Conservation (phyloP, 164 flowering plant species). For the Tinospora cordifolia region DNA sequence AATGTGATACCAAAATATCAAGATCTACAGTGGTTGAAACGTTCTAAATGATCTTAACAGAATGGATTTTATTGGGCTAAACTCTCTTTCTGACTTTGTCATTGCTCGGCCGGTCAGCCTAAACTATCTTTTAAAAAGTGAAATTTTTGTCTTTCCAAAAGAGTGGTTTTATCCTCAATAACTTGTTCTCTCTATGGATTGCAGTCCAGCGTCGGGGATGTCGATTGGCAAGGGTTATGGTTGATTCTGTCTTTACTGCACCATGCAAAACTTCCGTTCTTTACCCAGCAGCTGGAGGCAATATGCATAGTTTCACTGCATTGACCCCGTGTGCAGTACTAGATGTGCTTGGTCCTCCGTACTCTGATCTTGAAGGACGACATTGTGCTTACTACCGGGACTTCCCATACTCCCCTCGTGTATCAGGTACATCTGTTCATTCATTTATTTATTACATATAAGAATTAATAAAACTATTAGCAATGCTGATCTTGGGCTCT, state of each 20-base stretch:
- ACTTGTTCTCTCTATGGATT: neutral
- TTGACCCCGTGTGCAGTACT: constrained; percentile 73
- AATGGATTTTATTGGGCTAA: neutral
- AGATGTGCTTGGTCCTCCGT: constrained; percentile 79
- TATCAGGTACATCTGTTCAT: constrained; percentile 16
- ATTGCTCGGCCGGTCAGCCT: too few species aligned
- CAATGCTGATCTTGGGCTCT: neutral
- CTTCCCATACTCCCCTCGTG: constrained; percentile 21
- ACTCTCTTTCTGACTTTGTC: too few species aligned
- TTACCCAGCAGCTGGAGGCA: constrained; percentile 82
- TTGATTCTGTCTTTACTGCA: constrained; percentile 35
- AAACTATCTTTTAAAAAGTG: neutral
- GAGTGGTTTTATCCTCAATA: neutral
- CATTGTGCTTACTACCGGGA: constrained; percentile 45
- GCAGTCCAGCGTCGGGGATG: constrained; percentile 19
- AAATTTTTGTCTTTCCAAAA: neutral
- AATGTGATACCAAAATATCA: too few species aligned
- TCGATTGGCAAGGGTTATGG: constrained; percentile 31
- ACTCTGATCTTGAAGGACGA: constrained; percentile 41
- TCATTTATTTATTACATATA: neutral
- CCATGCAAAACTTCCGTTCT: constrained; percentile 40
- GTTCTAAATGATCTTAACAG: too few species aligned
- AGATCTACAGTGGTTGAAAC: too few species aligned
- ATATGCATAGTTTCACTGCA: constrained; percentile 77
- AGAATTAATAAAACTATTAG: neutral